Percentiles rank a stretch among this genome's conserved stretches.
Conservation (phyloP, 148 eudicot species). For the Fallopia convolvulus region DNA sequence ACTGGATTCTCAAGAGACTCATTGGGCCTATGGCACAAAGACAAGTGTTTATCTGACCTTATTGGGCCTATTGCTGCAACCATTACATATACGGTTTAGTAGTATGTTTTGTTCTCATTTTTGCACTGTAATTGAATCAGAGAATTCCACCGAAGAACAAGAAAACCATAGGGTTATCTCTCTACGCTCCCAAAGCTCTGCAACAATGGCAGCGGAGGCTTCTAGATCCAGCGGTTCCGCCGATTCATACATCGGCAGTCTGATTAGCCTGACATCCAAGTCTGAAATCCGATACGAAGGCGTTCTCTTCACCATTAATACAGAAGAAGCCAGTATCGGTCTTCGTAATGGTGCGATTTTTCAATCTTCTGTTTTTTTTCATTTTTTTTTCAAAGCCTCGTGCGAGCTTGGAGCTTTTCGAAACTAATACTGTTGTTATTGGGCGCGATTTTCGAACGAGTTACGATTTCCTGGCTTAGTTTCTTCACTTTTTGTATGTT, state of each 20-base stretch:
- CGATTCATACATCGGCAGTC: constrained; percentile 44
- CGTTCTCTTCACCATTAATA: constrained; percentile 36
- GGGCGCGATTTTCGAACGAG: background rate
- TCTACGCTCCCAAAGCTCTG: constrained; percentile 1
- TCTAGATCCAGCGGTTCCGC: constrained; percentile 30
- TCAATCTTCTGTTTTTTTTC: background rate
- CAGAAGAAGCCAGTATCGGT: constrained; percentile 50
- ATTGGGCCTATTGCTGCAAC: too few species aligned
- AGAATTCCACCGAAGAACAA: background rate
- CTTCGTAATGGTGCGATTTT: constrained; percentile 40
- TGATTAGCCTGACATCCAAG: constrained; percentile 49
- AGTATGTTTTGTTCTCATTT: background rate
- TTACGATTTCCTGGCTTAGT: background rate
- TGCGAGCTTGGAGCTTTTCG: background rate
- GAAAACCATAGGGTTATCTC: constrained; percentile 12
- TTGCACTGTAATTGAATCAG: background rate
- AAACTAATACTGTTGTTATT: background rate
- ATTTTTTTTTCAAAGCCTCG: background rate
- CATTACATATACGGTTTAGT: too few species aligned
- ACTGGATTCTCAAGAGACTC: too few species aligned
- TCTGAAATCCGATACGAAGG: constrained; percentile 64
- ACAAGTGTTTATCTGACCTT: too few species aligned
- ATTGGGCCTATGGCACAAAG: too few species aligned
- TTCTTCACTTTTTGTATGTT: too few species aligned
- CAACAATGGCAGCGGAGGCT: constrained; percentile 29